Evolutionary conservation across 2,329 filamentous ascomycete species (phyloP).

Genomic region (Monosporascus sp.): DNA sequence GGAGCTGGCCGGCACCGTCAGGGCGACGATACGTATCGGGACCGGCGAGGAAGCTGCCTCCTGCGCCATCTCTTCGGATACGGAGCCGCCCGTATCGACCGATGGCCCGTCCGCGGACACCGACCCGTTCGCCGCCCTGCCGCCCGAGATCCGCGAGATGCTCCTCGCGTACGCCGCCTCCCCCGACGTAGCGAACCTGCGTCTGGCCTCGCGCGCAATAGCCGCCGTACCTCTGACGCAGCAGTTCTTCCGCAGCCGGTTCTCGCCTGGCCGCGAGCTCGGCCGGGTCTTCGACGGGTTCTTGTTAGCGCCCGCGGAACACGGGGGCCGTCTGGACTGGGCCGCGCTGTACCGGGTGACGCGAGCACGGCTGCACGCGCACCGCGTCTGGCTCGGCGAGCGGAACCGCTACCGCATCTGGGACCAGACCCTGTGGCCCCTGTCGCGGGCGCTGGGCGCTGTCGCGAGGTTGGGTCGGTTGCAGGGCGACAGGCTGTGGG

Average conservation of each 20-base stretch:
- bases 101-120: background rate
- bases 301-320: slow-evolving; percentile 7
- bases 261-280: slow-evolving; percentile 18
- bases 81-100: background rate
- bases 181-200: slow-evolving; percentile 10
- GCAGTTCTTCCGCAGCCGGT: slow-evolving; percentile 19
- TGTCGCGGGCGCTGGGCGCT: slow-evolving; percentile 11
- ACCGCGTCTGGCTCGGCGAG: slow-evolving; percentile 16
- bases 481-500: slow-evolving; percentile 8
- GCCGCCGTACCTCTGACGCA: slow-evolving; percentile 14
- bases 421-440: slow-evolving; percentile 16
- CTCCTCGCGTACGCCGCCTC: slow-evolving; percentile 16
- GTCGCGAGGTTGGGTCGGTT: slow-evolving; percentile 10
- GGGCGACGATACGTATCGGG: slow-evolving; percentile 5
- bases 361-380: slow-evolving; percentile 8
- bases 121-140: slow-evolving; percentile 16
- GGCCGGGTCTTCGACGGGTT: slow-evolving; percentile 20
- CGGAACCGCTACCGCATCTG: slow-evolving; percentile 19
- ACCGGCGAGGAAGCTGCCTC: background rate
- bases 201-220: slow-evolving; percentile 18
- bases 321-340: slow-evolving; percentile 14
- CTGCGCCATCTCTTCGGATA: background rate
- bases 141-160: slow-evolving; percentile 16
- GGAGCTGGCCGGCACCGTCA: slow-evolving; percentile 12
- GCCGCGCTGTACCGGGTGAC: slow-evolving; percentile 13